Conservation (phyloP, 179 eudicot species). For the Silene coronaria region DNA sequence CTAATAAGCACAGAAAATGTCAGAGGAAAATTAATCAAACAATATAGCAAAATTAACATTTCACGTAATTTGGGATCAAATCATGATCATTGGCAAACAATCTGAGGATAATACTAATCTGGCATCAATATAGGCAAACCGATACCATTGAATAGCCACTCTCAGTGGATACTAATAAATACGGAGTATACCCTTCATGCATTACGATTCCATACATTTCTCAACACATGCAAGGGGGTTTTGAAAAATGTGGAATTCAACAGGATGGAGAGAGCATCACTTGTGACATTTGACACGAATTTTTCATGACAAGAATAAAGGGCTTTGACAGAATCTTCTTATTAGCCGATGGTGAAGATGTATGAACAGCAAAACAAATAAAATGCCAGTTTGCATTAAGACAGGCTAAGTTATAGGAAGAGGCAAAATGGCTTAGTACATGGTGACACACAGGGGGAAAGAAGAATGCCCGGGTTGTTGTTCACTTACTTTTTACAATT, state of each 20-base stretch:
- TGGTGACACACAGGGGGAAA: neutral
- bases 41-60: neutral
- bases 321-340: neutral
- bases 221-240: too few species aligned
- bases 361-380: neutral
- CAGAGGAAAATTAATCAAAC: neutral
- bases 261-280: neutral
- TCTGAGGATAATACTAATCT: neutral
- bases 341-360: neutral
- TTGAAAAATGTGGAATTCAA: neutral
- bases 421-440: neutral
- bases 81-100: neutral
- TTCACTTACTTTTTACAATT: constrained; percentile 77
- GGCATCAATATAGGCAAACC: neutral
- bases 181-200: neutral
- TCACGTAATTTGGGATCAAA: neutral
- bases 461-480: neutral
- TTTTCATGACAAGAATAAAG: neutral
- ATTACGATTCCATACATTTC: too few species aligned
- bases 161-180: neutral
- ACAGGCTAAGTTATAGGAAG: neutral
- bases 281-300: neutral
- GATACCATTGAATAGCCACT: neutral
- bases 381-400: neutral
- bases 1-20: constrained; percentile 26